These are phyloP conservation scores for Colletotrichum echinochloae DNA, from an alignment of 2,329 filamentous ascomycete genomes.

Conservation along the genomic window DNA sequence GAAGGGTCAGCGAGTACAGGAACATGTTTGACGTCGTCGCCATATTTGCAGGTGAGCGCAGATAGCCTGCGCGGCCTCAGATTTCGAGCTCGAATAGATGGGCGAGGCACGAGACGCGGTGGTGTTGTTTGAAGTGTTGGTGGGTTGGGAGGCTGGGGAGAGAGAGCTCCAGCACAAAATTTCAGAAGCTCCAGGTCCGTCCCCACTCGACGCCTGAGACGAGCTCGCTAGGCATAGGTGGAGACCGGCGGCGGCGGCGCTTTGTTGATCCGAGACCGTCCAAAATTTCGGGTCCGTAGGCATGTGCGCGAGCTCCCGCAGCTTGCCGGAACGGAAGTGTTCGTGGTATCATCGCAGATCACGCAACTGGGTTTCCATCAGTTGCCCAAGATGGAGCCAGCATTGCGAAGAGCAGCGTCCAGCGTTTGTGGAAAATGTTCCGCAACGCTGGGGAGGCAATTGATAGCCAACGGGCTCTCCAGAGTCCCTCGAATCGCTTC, in stretches of 20 bases:
- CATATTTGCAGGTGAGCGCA: constrained; percentile 73
- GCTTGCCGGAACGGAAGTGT: background rate
- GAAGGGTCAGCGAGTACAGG: constrained; percentile 96
- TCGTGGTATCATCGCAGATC: background rate
- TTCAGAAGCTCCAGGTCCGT: constrained; percentile 40
- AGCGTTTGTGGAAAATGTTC: constrained; percentile 45
- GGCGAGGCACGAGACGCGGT: constrained; percentile 33
- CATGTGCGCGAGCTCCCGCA: constrained; percentile 1
- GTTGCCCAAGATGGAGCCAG: constrained; percentile 41
- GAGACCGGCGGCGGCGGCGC: constrained; percentile 7
- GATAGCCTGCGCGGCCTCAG: constrained; percentile 62
- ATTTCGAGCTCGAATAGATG: constrained; percentile 40
- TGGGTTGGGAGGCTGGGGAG: constrained; percentile 37
- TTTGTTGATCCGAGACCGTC: constrained; percentile 36
- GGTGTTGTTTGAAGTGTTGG: constrained; percentile 32
- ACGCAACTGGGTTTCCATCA: constrained; percentile 10
- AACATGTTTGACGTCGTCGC: constrained; percentile 99
- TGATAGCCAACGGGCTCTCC: constrained; percentile 24
- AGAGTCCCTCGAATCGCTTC: constrained; percentile 39
- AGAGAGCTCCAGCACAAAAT: constrained; percentile 38
- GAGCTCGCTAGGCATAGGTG: constrained; percentile 2
- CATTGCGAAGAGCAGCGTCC: constrained; percentile 43
- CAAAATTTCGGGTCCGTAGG: constrained; percentile 39
- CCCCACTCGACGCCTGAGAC: constrained; percentile 32
- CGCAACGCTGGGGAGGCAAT: constrained; percentile 37